Conservation (phyloP, 441 rosid genomes). For the Lepidium campestre region DNA sequence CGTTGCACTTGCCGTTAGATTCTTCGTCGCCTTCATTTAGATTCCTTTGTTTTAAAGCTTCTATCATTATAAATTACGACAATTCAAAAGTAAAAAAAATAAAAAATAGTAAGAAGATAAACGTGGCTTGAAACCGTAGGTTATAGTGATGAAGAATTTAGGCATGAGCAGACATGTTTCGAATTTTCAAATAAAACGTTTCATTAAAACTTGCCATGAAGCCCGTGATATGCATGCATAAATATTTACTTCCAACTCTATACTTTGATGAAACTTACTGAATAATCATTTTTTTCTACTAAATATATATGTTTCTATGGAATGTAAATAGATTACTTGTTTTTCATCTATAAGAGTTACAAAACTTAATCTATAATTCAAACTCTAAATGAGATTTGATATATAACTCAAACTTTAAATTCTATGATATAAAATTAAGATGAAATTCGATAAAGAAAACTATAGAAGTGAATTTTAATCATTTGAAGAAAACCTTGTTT, state of each 20-base stretch:
- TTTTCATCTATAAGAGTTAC: too few species aligned
- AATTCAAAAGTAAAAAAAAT: too few species aligned
- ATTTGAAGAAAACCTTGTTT: too few species aligned
- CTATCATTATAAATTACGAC: neutral
- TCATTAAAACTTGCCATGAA: slow-evolving; percentile 7
- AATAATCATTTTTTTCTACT: too few species aligned
- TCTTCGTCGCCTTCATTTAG: slow-evolving; percentile 18
- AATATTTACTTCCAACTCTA: neutral
- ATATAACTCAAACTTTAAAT: too few species aligned
- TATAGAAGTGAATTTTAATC: too few species aligned
- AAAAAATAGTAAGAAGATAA: neutral
- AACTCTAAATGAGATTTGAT: too few species aligned
- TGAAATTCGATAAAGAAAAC: too few species aligned
- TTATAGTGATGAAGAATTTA: neutral
- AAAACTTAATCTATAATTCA: too few species aligned
- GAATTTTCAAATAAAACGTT: neutral
- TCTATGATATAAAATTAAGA: too few species aligned
- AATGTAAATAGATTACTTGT: too few species aligned
- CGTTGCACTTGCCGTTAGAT: slow-evolving; percentile 13
- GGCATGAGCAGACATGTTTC: neutral
- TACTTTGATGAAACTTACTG: neutral
- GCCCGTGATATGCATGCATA: slow-evolving; percentile 7
- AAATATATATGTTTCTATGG: too few species aligned
- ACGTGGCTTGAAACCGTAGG: neutral
- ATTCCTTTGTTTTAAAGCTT: slow-evolving; percentile 12